phyloP scores from a whole-genome alignment of 148 eudicot species.

The Dianthus caryophyllus region DNA sequence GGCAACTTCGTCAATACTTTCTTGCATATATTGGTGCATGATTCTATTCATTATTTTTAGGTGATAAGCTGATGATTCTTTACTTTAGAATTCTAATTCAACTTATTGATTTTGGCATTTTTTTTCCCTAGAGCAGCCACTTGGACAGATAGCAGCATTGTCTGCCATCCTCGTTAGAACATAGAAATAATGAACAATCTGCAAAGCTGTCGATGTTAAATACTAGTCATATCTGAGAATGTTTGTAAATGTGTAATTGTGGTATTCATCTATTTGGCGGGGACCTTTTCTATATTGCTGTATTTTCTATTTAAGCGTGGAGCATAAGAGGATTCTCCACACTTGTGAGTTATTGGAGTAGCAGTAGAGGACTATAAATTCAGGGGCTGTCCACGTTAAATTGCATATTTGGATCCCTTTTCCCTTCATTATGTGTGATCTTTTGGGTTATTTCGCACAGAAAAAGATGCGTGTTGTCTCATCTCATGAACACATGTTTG shows the following conservation, averaged over 20 bases:
- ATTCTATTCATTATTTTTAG: not conserved
- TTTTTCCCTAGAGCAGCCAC: not conserved
- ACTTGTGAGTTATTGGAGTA: not conserved
- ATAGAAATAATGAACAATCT: not conserved
- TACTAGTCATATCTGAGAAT: not conserved
- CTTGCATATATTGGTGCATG: not conserved
- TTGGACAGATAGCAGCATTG: not conserved
- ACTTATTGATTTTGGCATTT: not conserved
- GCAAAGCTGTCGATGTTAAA: not conserved
- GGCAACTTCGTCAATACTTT: not conserved
- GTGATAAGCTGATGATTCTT: not conserved
- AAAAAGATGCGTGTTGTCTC: too few relatives aligned
- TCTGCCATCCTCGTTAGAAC: not conserved
- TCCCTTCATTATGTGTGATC: too few relatives aligned
- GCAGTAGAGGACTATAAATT: too few relatives aligned
- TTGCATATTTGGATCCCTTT: too few relatives aligned
- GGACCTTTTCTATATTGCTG: too few relatives aligned
- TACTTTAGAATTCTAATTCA: not conserved
- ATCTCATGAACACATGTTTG: too few relatives aligned
- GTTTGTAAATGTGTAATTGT: not conserved
- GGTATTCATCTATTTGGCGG: too few relatives aligned
- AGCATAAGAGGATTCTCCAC: not conserved
- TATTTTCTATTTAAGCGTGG: too few relatives aligned
- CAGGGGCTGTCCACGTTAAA: too few relatives aligned
- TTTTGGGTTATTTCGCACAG: too few relatives aligned